Percentiles rank a stretch among this genome's conserved stretches.
These are phyloP conservation scores for Sugiyamaella boreocaroliniensis DNA, from an alignment of 805 yeast species.

Conservation along the genomic window DNA sequence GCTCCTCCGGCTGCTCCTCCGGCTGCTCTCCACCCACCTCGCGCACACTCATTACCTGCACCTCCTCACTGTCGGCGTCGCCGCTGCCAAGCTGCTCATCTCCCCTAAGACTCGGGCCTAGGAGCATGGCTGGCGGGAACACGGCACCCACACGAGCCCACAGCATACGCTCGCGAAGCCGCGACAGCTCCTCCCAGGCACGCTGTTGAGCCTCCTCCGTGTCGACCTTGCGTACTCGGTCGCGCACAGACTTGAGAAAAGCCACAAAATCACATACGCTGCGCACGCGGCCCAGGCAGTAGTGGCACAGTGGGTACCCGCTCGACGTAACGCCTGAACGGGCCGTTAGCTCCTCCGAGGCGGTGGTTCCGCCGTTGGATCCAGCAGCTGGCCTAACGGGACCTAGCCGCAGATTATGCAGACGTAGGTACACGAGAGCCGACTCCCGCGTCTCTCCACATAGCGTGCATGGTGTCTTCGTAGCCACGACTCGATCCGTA, in stretches of 20 bases:
- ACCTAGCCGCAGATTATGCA: conserved; percentile 51
- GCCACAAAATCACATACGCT: conserved; percentile 79
- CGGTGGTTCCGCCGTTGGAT: conserved; percentile 3
- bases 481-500: conserved; percentile 58
- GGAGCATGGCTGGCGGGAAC: conserved; percentile 7
- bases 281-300: conserved; percentile 72
- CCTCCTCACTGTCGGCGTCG: not conserved
- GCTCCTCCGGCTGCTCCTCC: no score
- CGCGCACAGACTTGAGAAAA: conserved; percentile 57
- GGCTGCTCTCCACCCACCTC: no score
- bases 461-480: conserved; percentile 66
- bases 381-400: not conserved
- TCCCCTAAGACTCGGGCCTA: not conserved
- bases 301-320: conserved; percentile 67
- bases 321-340: conserved; percentile 24
- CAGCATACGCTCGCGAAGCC: conserved; percentile 64
- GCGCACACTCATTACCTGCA: not conserved
- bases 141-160: conserved; percentile 71
- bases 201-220: conserved; percentile 35
- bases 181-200: conserved; percentile 59
- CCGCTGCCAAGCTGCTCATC: not conserved
- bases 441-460: conserved; percentile 77
- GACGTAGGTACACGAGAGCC: conserved; percentile 66
- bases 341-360: not conserved
- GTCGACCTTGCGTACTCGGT: conserved; percentile 54